Percentiles rank a stretch among this genome's conserved stretches.
Conservation (phyloP, 441 rosid species). For the Pelargonium australe region DNA sequence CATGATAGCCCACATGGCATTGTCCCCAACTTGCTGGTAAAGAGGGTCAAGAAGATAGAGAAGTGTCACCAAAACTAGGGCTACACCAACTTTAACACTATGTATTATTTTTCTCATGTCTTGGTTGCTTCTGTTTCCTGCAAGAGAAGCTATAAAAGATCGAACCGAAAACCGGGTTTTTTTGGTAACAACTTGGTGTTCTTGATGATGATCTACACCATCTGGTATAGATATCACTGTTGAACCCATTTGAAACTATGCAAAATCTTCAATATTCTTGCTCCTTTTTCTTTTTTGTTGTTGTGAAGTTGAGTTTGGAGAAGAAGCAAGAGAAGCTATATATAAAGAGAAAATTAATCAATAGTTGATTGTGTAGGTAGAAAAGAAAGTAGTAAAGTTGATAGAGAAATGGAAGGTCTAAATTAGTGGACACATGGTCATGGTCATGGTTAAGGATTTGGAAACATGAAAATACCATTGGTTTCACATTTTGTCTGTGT, state of each 20-base stretch:
- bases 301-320: conserved; percentile 18
- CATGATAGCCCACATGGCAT: conserved; percentile 79
- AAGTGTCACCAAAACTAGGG: conserved; percentile 54
- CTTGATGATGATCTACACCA: conserved; percentile 16
- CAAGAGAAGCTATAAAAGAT: conserved; percentile 8
- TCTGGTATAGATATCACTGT: conserved; percentile 38
- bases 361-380: background rate
- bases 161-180: conserved; percentile 14
- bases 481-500: background rate
- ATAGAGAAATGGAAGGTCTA: no score
- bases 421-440: no score
- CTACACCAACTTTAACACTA: conserved; percentile 51
- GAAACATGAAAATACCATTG: background rate
- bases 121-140: conserved; percentile 12
- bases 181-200: conserved; percentile 5
- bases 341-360: conserved; percentile 7
- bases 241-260: conserved; percentile 30
- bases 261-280: background rate
- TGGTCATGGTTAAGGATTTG: background rate
- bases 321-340: conserved; percentile 5
- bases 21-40: conserved; percentile 46
- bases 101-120: conserved; percentile 38
- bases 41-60: conserved; percentile 50
- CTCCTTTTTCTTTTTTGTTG: background rate
- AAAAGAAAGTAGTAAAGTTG: background rate